These are phyloP conservation scores for Kodamaea jinghongensis DNA, from an alignment of 805 yeast species.

Conservation along the genomic window DNA sequence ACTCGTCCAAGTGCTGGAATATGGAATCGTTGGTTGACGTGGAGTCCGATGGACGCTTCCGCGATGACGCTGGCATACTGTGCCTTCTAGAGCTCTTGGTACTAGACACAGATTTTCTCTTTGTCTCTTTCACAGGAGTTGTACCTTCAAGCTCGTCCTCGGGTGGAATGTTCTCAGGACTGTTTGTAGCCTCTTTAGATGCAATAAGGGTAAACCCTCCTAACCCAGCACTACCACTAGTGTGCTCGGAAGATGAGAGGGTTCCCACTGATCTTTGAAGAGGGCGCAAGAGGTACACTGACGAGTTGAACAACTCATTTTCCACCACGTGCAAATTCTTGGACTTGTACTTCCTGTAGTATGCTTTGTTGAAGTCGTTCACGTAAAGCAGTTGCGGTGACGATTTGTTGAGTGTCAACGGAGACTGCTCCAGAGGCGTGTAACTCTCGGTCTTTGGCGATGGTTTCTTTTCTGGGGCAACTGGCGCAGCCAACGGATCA, in stretches of 20 bases:
- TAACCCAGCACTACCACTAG: neutral
- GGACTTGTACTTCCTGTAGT: slow-evolving; percentile 14
- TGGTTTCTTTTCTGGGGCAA: too few relatives aligned
- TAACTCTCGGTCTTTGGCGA: neutral
- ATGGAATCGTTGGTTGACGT: slow-evolving; percentile 25
- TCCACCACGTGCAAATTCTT: slow-evolving; percentile 10
- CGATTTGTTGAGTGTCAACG: neutral
- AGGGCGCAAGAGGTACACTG: slow-evolving; percentile 28
- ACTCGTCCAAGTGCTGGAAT: slow-evolving; percentile 25
- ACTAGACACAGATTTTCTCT: slow-evolving; percentile 1
- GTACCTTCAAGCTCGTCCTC: neutral
- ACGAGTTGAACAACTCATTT: slow-evolving; percentile 14
- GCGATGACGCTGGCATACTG: slow-evolving; percentile 8
- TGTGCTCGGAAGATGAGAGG: slow-evolving; percentile 22
- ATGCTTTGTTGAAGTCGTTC: slow-evolving; percentile 23
- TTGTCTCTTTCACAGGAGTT: slow-evolving; percentile 1
- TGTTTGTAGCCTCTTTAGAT: too few relatives aligned
- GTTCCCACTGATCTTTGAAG: slow-evolving; percentile 32
- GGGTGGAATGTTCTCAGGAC: too few relatives aligned
- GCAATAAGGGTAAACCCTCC: too few relatives aligned
- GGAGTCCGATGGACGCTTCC: slow-evolving; percentile 17
- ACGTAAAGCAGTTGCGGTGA: slow-evolving; percentile 11
- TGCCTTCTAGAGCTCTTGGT: slow-evolving; percentile 9
- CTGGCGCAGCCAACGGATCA: neutral
- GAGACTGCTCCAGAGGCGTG: neutral